Conservation (phyloP, 345 rosid genomes). For the Cardamine resedifolia region DNA sequence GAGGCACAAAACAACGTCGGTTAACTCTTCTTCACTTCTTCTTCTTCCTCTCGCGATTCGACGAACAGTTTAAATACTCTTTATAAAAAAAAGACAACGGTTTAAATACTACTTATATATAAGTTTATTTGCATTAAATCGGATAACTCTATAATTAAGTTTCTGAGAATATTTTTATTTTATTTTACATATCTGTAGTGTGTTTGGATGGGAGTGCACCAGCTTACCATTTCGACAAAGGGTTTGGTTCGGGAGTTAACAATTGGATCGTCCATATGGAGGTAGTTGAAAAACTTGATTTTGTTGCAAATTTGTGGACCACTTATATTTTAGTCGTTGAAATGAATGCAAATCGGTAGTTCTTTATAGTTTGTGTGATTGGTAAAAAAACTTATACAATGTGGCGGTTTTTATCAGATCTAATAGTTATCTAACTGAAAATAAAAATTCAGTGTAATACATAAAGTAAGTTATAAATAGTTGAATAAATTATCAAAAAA, state of each 20-base stretch:
- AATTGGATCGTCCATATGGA: slow-evolving; percentile 87
- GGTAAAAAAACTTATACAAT: neutral
- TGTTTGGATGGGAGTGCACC: slow-evolving; percentile 98
- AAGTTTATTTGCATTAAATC: too few relatives aligned
- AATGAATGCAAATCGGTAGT: neutral
- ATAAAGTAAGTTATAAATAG: neutral
- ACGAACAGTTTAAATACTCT: too few relatives aligned
- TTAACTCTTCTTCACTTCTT: too few relatives aligned
- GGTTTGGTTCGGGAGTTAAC: slow-evolving; percentile 75
- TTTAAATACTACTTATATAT: too few relatives aligned
- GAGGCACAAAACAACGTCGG: too few relatives aligned
- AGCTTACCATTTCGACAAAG: slow-evolving; percentile 80
- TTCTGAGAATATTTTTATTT: too few relatives aligned
- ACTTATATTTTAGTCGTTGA: neutral
- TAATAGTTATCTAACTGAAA: neutral
- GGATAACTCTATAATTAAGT: too few relatives aligned
- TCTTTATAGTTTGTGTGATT: neutral
- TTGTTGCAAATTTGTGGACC: neutral
- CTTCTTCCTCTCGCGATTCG: too few relatives aligned
- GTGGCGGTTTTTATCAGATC: neutral
- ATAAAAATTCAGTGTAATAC: neutral
- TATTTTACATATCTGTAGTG: slow-evolving; percentile 45
- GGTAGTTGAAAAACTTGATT: slow-evolving; percentile 36
- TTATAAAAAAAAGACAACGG: too few relatives aligned
- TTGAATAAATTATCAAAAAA: neutral